phyloP scores from a whole-genome alignment of 495 filamentous ascomycete species.

The Evansstolkia leycettana region DNA sequence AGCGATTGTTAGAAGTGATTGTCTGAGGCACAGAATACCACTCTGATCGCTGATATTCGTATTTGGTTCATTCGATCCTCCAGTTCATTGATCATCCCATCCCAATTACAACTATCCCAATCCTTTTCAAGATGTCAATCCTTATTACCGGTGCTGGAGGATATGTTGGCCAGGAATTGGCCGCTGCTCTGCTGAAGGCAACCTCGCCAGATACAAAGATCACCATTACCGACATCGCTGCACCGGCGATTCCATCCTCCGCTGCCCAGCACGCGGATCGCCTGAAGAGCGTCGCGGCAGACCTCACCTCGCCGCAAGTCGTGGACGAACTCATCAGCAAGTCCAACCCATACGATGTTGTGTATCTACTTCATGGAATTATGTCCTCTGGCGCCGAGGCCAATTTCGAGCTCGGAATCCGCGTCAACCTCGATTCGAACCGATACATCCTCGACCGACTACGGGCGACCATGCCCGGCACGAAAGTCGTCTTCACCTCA shows the following conservation, averaged over 20 bases:
- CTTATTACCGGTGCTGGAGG: constrained; percentile 64
- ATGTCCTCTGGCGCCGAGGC: constrained; percentile 71
- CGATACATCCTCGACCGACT: constrained; percentile 50
- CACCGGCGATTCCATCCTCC: constrained; percentile 39
- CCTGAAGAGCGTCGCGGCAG: constrained; percentile 42
- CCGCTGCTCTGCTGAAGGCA: constrained; percentile 45
- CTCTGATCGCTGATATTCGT: background rate
- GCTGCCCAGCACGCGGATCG: constrained; percentile 29
- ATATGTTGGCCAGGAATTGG: constrained; percentile 58
- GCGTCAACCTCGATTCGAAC: constrained; percentile 65
- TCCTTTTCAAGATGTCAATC: constrained; percentile 37
- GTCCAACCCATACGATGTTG: constrained; percentile 39
- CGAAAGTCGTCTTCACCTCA: constrained; percentile 48
- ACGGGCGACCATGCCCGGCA: constrained; percentile 42
- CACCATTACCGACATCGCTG: constrained; percentile 52
- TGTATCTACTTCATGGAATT: constrained; percentile 77
- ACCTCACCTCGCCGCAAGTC: constrained; percentile 47
- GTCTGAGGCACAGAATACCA: background rate
- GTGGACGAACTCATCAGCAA: constrained; percentile 39
- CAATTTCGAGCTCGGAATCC: constrained; percentile 59
- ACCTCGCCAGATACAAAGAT: constrained; percentile 37
- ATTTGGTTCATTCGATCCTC: background rate
- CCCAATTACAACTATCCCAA: no score
- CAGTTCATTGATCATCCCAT: background rate
- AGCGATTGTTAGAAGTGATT: background rate